phyloP scores from a whole-genome alignment of 2,329 filamentous ascomycete species.

The Tympanopsis confertula region DNA sequence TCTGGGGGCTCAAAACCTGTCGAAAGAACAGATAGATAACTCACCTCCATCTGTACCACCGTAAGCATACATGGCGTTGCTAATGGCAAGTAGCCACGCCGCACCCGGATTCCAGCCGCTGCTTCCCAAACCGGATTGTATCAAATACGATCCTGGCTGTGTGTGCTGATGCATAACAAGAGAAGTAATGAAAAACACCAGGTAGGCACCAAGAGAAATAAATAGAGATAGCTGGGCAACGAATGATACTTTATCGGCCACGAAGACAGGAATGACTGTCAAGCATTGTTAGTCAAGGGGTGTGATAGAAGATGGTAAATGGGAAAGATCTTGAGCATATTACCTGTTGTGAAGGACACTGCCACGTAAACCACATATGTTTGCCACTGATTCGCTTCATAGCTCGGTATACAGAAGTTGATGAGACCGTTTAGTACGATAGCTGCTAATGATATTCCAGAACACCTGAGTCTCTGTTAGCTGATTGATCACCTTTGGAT shows the following conservation, averaged over 20 bases:
- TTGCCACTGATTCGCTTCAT: conserved; percentile 5
- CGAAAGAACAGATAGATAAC: too few relatives aligned
- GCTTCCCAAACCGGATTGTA: not conserved
- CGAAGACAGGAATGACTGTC: too few relatives aligned
- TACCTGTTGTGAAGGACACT: too few relatives aligned
- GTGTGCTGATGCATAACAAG: not conserved
- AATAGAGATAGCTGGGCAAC: not conserved
- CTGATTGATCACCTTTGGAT: too few relatives aligned
- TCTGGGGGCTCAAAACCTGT: conserved; percentile 5
- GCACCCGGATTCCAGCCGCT: not conserved
- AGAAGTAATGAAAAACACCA: not conserved
- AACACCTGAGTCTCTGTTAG: too few relatives aligned
- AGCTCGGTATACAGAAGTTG: conserved; percentile 4
- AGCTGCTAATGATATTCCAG: too few relatives aligned
- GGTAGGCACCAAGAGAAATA: not conserved
- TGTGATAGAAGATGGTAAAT: too few relatives aligned
- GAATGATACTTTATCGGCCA: too few relatives aligned
- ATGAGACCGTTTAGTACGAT: too few relatives aligned
- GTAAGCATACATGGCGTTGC: not conserved
- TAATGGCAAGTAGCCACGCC: not conserved
- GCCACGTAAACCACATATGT: too few relatives aligned
- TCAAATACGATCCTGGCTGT: not conserved
- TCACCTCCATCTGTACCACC: not conserved
- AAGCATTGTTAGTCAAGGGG: too few relatives aligned
- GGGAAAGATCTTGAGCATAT: too few relatives aligned